These are phyloP conservation scores for Oldenlandia corymbosa DNA, from an alignment of 257 asterid genomes.

Conservation along the genomic window DNA sequence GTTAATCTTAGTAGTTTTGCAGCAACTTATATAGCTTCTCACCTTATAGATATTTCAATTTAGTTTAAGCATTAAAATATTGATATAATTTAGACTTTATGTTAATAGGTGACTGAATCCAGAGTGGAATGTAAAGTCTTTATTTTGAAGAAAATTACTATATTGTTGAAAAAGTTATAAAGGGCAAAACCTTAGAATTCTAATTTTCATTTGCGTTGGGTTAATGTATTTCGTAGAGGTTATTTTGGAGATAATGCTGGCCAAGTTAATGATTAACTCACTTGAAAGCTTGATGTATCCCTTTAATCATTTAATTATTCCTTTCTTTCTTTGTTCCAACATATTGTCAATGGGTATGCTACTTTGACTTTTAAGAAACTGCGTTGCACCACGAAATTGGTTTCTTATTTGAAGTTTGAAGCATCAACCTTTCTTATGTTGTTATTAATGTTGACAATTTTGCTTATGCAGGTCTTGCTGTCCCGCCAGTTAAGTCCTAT, in stretches of 20 bases:
- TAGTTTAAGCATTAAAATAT: neutral
- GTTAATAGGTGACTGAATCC: neutral
- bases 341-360: neutral
- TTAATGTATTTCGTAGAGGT: neutral
- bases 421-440: neutral
- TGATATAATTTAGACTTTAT: too few species aligned
- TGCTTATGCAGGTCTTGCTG: conserved; percentile 60
- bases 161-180: too few species aligned
- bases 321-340: too few species aligned
- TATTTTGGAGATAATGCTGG: neutral
- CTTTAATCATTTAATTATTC: too few species aligned
- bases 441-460: conserved; percentile 8
- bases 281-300: neutral
- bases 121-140: neutral
- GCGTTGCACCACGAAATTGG: neutral
- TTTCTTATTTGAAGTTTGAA: neutral
- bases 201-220: neutral
- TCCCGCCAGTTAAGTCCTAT: conserved; percentile 58
- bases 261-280: neutral
- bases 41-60: neutral
- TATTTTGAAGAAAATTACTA: neutral
- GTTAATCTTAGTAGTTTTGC: too few species aligned
- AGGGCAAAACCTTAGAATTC: too few species aligned
- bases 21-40: neutral
- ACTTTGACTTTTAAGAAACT: neutral